Evolutionary conservation across 192 early-diverging fungal species (phyloP).

Genomic region (Jimgerdemannia lactiflua): DNA sequence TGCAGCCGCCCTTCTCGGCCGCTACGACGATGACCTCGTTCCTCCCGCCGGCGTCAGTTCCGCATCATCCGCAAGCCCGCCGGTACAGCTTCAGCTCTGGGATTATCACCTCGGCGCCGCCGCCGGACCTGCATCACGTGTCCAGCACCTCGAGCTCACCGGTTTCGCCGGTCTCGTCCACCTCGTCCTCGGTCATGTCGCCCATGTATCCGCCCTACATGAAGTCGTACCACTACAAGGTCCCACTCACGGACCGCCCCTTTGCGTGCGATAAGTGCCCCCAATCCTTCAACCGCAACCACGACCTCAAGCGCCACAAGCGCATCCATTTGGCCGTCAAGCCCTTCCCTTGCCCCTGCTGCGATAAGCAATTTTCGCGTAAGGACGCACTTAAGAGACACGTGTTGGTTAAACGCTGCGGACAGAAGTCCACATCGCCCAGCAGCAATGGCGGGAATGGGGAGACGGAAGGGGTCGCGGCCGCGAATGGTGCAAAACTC

Average conservation of each 20-base stretch:
- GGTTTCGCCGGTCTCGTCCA: background rate
- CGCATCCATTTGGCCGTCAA: slow-evolving; percentile 75
- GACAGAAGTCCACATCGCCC: background rate
- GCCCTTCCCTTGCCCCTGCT: slow-evolving; percentile 70
- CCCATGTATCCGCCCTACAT: slow-evolving; percentile 1
- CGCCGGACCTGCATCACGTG: background rate
- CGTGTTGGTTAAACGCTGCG: slow-evolving; percentile 58
- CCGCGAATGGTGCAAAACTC: background rate
- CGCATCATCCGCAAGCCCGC: background rate
- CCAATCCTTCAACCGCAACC: slow-evolving; percentile 63
- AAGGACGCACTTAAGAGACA: slow-evolving; percentile 74
- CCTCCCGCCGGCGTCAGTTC: no score
- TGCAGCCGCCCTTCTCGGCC: no score
- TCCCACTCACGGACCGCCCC: slow-evolving; percentile 16
- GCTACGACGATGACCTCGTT: background rate
- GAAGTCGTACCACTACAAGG: slow-evolving; percentile 20
- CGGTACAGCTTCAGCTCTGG: background rate
- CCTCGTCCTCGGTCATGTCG: background rate
- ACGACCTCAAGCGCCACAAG: slow-evolving; percentile 73
- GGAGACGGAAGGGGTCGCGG: background rate
- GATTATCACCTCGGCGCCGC: background rate
- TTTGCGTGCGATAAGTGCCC: slow-evolving; percentile 19
- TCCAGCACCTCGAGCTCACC: no score
- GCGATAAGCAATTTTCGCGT: slow-evolving; percentile 72
- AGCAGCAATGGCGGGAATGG: background rate